Base-by-base conservation (phyloP, 768 basidiomycete genomes). In the Pleurotus platypus region DNA sequence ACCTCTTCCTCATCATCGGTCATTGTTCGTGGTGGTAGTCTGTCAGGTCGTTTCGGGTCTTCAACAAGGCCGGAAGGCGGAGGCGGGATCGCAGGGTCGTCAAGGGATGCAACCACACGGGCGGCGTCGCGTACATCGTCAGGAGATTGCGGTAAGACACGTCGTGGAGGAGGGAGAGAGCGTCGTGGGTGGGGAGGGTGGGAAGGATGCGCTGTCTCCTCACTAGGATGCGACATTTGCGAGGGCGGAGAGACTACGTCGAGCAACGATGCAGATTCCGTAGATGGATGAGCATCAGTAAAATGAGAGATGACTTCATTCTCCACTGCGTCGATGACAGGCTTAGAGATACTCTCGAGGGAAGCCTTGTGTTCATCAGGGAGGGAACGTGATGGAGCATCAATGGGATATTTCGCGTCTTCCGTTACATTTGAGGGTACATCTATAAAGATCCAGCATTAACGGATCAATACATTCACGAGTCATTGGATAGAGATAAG, bases 81-180 rank as follows among this genome's bases (percentile, higher is more conserved):
- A 27, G 56, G 55, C 1, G 59, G 38, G 13, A 43, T 26, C 12
- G 56, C 45, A 26, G 56, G 46, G 7, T 18, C 46, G 27, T 39
- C 13, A 43, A 49, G 13, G 59, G 56, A 16, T 46, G 47, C 61
- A 8, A 60, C 46, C 5, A 60, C 59, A 16, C 50, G 49, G 22
- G 26, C 54, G 9, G 58, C 47, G 13, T 59, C 46, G 22, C 47
- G 38, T 42, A 58, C 55, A 16, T 51, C 35, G n/a, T 56, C 57
- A 8, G 54, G 53, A 4, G 50, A 27, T 27, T 58, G 53, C 15
- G 51, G 58, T 12, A 61, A 22, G 18, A 62, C 30, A 3, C 59
- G 58, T 24, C 60, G 62, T 26, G 63, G 66, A 4, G 69, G 67
- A 55, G 67, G 63, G 22, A 58, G 59, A 57, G 24, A 62, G 30